Conservation (phyloP, 805 yeast species). For the Starmerella khaoyaiensis region DNA sequence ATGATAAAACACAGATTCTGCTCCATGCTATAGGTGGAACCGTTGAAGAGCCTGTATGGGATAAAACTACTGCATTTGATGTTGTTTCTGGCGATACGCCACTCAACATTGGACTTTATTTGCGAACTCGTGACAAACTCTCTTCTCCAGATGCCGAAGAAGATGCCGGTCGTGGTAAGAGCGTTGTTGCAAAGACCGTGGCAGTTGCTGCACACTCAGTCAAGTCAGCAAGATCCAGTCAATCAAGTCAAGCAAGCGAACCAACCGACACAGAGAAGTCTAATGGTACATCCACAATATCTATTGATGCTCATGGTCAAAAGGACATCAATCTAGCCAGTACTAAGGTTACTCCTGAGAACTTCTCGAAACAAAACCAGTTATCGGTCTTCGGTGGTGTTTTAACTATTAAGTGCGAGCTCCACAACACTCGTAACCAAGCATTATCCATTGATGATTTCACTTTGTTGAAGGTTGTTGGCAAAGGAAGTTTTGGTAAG, state of each 20-base stretch:
- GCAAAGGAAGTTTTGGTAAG: constrained; percentile 96
- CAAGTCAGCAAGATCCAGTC: too few relatives aligned
- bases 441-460: constrained; percentile 81
- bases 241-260: too few relatives aligned
- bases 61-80: constrained; percentile 83
- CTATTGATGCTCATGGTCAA: too few relatives aligned
- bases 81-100: constrained; percentile 47
- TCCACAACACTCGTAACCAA: constrained; percentile 26
- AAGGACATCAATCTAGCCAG: constrained; percentile 18
- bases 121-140: constrained; percentile 48
- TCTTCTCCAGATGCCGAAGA: constrained; percentile 31
- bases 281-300: too few relatives aligned
- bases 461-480: constrained; percentile 85
- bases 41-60: constrained; percentile 66
- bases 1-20: constrained; percentile 84
- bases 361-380: constrained; percentile 29
- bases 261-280: too few relatives aligned
- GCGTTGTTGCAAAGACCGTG: constrained; percentile 1
- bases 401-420: constrained; percentile 19
- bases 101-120: constrained; percentile 64
- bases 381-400: constrained; percentile 22
- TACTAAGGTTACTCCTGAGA: constrained; percentile 13
- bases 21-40: constrained; percentile 81
- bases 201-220: constrained; percentile 40
- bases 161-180: constrained; percentile 17